A percentile compares a stretch with the other conserved stretches of the same genome.
Conservation (phyloP, 139 green algal genomes). For the Chlorella sp. region DNA sequence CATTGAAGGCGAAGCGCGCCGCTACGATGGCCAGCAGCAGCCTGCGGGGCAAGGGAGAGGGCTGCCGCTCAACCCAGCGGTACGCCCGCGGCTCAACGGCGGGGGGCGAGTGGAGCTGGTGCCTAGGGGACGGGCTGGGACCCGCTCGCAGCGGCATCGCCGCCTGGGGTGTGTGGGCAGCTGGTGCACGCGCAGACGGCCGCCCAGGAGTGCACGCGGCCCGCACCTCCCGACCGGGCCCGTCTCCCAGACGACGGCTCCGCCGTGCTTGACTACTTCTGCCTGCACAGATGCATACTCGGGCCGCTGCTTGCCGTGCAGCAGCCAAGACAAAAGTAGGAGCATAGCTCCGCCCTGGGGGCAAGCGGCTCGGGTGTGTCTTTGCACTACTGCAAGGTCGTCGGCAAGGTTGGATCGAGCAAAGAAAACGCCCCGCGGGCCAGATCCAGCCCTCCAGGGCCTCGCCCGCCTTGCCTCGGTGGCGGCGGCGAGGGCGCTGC, state of each 20-base stretch:
- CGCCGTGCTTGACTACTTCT: neutral
- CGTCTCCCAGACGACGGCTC: neutral
- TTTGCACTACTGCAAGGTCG: no score
- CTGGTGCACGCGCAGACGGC: neutral
- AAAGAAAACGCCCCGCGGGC: no score
- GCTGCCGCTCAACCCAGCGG: neutral
- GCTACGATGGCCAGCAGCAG: neutral
- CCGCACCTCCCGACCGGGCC: neutral
- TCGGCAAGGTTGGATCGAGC: no score
- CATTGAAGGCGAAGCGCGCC: slow-evolving; percentile 15
- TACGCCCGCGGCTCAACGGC: neutral
- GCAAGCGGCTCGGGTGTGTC: no score
- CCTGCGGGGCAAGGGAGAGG: neutral
- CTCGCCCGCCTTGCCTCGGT: no score
- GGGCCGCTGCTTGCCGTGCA: neutral
- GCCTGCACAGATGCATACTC: slow-evolving; percentile 8
- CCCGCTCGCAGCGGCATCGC: neutral
- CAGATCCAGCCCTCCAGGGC: no score
- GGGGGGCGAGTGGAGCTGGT: neutral
- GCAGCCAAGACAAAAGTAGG: slow-evolving; percentile 13
- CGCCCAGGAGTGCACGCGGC: neutral
- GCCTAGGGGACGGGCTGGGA: no score
- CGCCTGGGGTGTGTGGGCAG: neutral
- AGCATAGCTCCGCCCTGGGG: neutral
- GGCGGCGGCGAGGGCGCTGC: no score